Evolutionary conservation across 2,329 filamentous ascomycete species (phyloP), one percentile per base, ranked within the genome.

Genomic region (Cryphonectria japonica): DNA sequence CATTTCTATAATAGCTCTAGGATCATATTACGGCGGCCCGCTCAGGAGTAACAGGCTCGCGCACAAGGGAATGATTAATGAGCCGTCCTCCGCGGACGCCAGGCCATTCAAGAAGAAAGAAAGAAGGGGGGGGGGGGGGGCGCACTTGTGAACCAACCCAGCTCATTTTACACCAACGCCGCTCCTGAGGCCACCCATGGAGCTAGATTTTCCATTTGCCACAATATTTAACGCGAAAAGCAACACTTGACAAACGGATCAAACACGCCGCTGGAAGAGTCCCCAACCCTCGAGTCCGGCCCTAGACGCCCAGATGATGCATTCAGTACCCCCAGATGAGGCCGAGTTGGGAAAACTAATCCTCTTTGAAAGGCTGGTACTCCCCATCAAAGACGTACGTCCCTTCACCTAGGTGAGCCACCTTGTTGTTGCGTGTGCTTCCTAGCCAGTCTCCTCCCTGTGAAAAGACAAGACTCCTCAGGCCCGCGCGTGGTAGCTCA

Each of bases 401-500:
- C 2, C 75, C 74, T 46, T 69, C 68, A 6, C 50, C 43, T 14
- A 78, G 66, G 8, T 72, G 71, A 6, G 67, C 73, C 11, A 79
- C 57, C 9, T 71, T 69, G 4, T 74, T 72, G 39, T 76, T 78
- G 22, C 77, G 73, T 68, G 69, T 69, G 7, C 64, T 69, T 13
- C 68, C 71, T 50, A 78, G 65, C 73, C 75, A 75, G 3, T 73
- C 69, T 0, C 73, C 57, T 41, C 72, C 73, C 67, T 64, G 69
- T 43, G 74, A 65, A 11, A 74, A 71, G 37, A 79, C 64, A 5
- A 80, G 69, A 13, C 75, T 78, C 57, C 78, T 68, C 65, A 80
- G 67, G 0, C 77, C 78, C 2, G 76, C 78, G 34, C 78, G 75
- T 1, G 79, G 78, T 32, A 75, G 73, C 29, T 69, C 67, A 46